A percentile compares a stretch with the other conserved stretches of the same genome.
phyloP scores from a whole-genome alignment of 441 rosid species.

The Adansonia grandidieri region DNA sequence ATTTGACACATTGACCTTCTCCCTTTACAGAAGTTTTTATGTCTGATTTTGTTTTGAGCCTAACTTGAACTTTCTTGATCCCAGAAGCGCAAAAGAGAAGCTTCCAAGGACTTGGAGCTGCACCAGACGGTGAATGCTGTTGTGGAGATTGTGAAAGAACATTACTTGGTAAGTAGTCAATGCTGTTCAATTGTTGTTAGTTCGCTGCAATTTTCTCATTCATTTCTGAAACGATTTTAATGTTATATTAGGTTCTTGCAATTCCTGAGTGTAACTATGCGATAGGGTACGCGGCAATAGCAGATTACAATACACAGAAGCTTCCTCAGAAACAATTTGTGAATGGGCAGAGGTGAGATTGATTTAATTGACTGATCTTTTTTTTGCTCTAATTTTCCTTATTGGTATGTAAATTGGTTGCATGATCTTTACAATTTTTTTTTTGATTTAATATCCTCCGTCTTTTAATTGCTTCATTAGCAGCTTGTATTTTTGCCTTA shows the following conservation, averaged over 20 bases:
- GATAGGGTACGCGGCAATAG: conserved; percentile 80
- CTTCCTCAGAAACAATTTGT: conserved; percentile 63
- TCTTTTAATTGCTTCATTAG: conserved; percentile 2
- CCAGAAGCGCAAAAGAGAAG: conserved; percentile 80
- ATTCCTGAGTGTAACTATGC: conserved; percentile 74
- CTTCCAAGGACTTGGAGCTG: conserved; percentile 66
- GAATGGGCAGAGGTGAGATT: conserved; percentile 78
- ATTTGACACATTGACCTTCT: conserved; percentile 11
- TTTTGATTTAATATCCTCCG: neutral
- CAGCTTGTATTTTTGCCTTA: conserved; percentile 1
- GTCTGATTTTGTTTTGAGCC: conserved; percentile 21
- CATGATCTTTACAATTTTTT: neutral
- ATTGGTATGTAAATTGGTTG: neutral
- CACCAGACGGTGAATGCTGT: conserved; percentile 75
- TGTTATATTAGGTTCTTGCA: conserved; percentile 73
- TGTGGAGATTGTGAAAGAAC: conserved; percentile 95
- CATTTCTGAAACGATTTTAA: conserved; percentile 34
- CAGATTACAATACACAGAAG: conserved; percentile 94
- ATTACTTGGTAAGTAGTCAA: conserved; percentile 76
- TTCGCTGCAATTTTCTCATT: conserved; percentile 26
- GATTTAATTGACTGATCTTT: conserved; percentile 3
- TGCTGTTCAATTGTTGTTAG: conserved; percentile 22
- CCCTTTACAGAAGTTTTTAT: neutral
- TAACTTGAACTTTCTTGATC: conserved; percentile 27
- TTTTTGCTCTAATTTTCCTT: conserved; percentile 11